Conservation (phyloP, 257 asterid genomes). For the Solanum clarkiae region DNA sequence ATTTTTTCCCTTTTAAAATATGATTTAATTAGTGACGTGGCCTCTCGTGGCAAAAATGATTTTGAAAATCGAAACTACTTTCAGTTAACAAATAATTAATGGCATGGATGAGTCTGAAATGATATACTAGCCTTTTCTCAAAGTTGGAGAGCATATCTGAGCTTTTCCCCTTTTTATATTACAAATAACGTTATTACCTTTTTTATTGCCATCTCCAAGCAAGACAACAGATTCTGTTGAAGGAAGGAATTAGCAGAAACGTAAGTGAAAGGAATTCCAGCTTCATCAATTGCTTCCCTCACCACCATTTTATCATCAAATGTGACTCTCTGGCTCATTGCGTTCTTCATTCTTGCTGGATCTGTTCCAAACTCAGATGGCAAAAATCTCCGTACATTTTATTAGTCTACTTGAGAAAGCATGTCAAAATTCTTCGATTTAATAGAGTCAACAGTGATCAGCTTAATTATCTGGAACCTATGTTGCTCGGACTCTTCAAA, state of each 20-base stretch:
- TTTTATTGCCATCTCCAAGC: conserved; percentile 13
- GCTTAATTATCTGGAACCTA: not conserved
- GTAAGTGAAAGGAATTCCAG: conserved; percentile 19
- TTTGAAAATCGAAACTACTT: too few species aligned
- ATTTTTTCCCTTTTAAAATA: too few species aligned
- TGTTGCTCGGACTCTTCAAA: too few species aligned
- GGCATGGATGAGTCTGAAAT: too few species aligned
- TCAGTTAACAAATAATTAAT: too few species aligned
- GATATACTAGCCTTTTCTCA: too few species aligned
- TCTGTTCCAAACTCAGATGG: conserved; percentile 27
- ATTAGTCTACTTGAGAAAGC: not conserved
- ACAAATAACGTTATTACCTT: not conserved
- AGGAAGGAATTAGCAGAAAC: conserved; percentile 15
- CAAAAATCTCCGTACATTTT: conserved; percentile 9
- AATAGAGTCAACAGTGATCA: not conserved
- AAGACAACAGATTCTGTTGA: conserved; percentile 5
- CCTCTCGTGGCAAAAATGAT: too few species aligned
- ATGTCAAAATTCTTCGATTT: not conserved
- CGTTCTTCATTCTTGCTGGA: conserved; percentile 13
- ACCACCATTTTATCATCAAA: conserved; percentile 22
- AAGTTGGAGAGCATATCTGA: too few species aligned
- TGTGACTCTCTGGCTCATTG: conserved; percentile 15
- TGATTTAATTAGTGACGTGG: too few species aligned
- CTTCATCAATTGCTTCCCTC: conserved; percentile 17
- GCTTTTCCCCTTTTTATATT: too few species aligned